These are phyloP conservation scores for Salvia hispanica DNA, from an alignment of 257 asterid species.

Conservation along the genomic window DNA sequence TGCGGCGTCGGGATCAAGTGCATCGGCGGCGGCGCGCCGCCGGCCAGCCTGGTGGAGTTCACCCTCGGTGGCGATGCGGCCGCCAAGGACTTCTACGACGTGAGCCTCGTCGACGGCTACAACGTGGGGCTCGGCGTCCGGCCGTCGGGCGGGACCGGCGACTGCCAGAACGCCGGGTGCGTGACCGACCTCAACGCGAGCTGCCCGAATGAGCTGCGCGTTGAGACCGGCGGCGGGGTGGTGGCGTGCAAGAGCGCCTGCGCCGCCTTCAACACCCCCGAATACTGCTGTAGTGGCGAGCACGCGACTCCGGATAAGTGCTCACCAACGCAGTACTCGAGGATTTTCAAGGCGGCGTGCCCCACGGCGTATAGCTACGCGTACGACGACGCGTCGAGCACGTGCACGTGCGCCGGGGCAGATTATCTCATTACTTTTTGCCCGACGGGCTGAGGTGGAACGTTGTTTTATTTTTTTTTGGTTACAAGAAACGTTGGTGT, in stretches of 20 bases:
- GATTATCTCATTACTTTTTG: constrained; percentile 84
- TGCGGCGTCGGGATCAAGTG: constrained; percentile 65
- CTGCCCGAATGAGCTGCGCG: constrained; percentile 52
- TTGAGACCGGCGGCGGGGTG: constrained; percentile 36
- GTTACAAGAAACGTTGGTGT: no score
- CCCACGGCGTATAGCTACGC: constrained; percentile 96
- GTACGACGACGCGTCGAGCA: constrained; percentile 79
- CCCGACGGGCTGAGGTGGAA: constrained; percentile 35
- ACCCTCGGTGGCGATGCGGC: constrained; percentile 38
- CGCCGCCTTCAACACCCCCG: constrained; percentile 56
- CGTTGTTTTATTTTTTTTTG: no score
- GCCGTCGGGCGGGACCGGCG: constrained; percentile 54
- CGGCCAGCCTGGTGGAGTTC: constrained; percentile 76
- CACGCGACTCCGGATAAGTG: constrained; percentile 69
- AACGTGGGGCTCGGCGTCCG: constrained; percentile 53
- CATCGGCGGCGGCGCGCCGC: constrained; percentile 71
- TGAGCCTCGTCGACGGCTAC: constrained; percentile 84
- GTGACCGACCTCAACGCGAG: constrained; percentile 44
- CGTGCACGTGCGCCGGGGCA: constrained; percentile 66
- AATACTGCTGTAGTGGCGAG: constrained; percentile 73
- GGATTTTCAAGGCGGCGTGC: constrained; percentile 74
- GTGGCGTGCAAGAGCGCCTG: constrained; percentile 85
- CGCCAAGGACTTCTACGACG: constrained; percentile 74
- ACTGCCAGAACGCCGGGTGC: constrained; percentile 52
- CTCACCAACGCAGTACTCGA: constrained; percentile 66